These are phyloP conservation scores for Clausena lansium DNA, from an alignment of 345 rosid genomes.

Conservation along the genomic window DNA sequence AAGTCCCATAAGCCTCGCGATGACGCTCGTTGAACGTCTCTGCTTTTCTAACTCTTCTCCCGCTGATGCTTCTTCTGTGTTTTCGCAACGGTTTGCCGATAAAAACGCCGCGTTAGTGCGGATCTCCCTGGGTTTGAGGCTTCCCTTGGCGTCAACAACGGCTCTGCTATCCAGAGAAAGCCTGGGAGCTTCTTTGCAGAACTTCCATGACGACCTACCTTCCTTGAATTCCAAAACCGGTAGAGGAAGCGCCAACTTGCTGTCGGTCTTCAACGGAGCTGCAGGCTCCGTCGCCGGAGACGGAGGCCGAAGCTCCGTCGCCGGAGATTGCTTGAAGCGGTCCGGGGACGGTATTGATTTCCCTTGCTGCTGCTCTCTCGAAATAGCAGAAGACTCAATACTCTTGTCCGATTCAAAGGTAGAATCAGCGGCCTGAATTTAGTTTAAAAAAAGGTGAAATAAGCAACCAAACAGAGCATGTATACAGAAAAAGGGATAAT, in stretches of 20 bases:
- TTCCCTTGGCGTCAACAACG: conserved; percentile 76
- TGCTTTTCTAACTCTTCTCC: conserved; percentile 39
- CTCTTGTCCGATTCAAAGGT: conserved; percentile 27
- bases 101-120: conserved; percentile 43
- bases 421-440: conserved; percentile 36
- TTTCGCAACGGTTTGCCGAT: conserved; percentile 29
- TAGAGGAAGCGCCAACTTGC: conserved; percentile 45
- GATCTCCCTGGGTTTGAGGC: conserved; percentile 83
- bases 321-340: conserved; percentile 40
- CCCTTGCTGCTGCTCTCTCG: conserved; percentile 32
- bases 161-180: conserved; percentile 99
- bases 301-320: conserved; percentile 39
- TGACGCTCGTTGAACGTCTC: conserved; percentile 79
- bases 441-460: neutral
- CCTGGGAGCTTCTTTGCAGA: conserved; percentile 85
- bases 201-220: conserved; percentile 75
- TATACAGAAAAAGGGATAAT: neutral
- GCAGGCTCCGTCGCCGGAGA: conserved; percentile 36
- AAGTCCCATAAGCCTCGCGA: conserved; percentile 93
- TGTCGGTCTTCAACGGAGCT: conserved; percentile 21
- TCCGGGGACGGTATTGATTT: conserved; percentile 45
- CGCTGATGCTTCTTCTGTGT: conserved; percentile 17
- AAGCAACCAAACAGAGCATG: neutral
- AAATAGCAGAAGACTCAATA: conserved; percentile 30
- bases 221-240: conserved; percentile 55